These are phyloP conservation scores for Priceomyces carsonii DNA, from an alignment of 805 yeast species.

Conservation along the genomic window DNA sequence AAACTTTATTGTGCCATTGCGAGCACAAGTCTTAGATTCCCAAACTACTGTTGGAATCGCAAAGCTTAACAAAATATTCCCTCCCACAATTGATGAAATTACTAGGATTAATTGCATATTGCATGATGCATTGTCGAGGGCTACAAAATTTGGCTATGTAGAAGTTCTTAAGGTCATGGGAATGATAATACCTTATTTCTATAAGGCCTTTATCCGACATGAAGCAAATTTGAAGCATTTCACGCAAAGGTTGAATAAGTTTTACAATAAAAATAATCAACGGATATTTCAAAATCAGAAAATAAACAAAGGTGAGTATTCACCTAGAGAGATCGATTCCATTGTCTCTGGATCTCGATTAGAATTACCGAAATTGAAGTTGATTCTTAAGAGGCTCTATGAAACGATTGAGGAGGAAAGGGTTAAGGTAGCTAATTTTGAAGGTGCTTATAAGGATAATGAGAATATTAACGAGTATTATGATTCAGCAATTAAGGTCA, in stretches of 20 bases:
- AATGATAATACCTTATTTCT: slow-evolving; percentile 82
- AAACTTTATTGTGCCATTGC: slow-evolving; percentile 72
- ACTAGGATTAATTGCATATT: slow-evolving; percentile 86
- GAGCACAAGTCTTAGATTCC: slow-evolving; percentile 65
- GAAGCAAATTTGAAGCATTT: slow-evolving; percentile 86
- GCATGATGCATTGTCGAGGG: slow-evolving; percentile 69
- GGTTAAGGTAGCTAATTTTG: slow-evolving; percentile 17
- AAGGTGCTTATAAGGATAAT: slow-evolving; percentile 24
- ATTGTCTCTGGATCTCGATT: slow-evolving; percentile 63
- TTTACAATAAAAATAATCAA: slow-evolving; percentile 27
- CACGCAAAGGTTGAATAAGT: slow-evolving; percentile 49
- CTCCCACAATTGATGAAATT: slow-evolving; percentile 94
- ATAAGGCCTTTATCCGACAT: slow-evolving; percentile 89
- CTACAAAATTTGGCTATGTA: slow-evolving; percentile 66
- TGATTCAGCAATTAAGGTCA: slow-evolving; percentile 58
- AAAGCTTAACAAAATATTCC: slow-evolving; percentile 76
- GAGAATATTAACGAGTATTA: slow-evolving; percentile 38
- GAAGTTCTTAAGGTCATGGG: slow-evolving; percentile 84
- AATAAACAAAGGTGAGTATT: slow-evolving; percentile 30
- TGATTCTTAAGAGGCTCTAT: slow-evolving; percentile 64
- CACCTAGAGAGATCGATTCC: slow-evolving; percentile 34
- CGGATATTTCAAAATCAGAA: slow-evolving; percentile 27
- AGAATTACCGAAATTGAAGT: slow-evolving; percentile 69
- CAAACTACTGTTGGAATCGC: slow-evolving; percentile 57
- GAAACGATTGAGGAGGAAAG: slow-evolving; percentile 47